Evolutionary conservation across 2,329 filamentous ascomycete genomes (phyloP), one percentile per base, ranked within the genome.

Genomic region (Orbilia brochopaga): DNA sequence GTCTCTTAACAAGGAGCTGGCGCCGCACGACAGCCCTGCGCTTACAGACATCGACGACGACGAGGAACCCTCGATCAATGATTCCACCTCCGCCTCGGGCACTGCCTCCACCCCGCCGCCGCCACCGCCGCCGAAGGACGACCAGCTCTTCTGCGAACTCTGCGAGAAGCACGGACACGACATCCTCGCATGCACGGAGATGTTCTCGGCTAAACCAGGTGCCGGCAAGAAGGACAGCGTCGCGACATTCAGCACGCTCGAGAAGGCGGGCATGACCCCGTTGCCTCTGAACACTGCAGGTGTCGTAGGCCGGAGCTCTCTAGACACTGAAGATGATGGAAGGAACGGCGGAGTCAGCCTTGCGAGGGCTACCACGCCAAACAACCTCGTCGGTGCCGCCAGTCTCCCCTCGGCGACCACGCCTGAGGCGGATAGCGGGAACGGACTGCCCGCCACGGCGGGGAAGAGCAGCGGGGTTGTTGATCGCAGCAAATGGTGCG

Each of bases 401-500:
- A 65, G 65, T 30, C 63, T 69, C 17, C 48, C 54, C 61, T 83
- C 82, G 76, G 74, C 57, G 32, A 27, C 73, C 7, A 55, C 70
- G 19, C 63, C 62, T 5, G 82, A 87, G 87, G 59, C 84, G 83
- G 59, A 54, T 1, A 6, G 85, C 87, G 82, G 86, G 88, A 59
- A 84, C 83, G 59, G 87, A 86, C 1, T 66, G 44, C 56, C 69
- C 1, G 88, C 90, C 1, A 85, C 91, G 23, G 88, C 90, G 2
- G 90, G 90, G 58, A 93, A 91, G 81, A 86, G 88, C 75, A 91
- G 87, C 62, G 89, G 90, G 0, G 82, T 90, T 52, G 83, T 93
- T 74, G 91, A 97, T 77, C 86, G 88, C 61, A 86, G 88, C 73
- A 97, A 96, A 81, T 99, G 94, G 94, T 99, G 94, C 80, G 94